Conservation (phyloP, 345 rosid genomes). For the Populus alba region DNA sequence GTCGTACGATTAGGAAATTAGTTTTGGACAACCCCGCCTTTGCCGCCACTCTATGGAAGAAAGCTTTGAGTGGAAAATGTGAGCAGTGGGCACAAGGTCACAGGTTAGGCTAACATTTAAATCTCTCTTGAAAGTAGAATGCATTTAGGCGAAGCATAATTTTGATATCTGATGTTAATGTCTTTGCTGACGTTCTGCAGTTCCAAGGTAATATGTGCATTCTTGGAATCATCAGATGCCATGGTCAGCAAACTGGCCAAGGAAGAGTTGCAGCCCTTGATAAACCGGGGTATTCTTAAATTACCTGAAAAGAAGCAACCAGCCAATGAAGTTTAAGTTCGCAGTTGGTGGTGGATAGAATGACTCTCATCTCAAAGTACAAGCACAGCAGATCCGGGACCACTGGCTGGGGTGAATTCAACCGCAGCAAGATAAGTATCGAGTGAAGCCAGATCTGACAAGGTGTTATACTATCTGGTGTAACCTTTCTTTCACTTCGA, state of each 20-base stretch:
- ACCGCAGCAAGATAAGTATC: background rate
- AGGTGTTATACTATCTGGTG: background rate
- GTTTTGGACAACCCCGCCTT: conserved; percentile 62
- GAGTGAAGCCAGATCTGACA: background rate
- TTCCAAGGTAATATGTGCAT: conserved; percentile 68
- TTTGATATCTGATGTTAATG: conserved; percentile 1
- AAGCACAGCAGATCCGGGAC: background rate
- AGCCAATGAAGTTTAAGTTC: conserved; percentile 22
- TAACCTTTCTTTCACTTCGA: background rate
- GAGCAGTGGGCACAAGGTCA: conserved; percentile 73
- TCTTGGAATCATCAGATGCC: conserved; percentile 57
- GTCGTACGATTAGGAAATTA: conserved; percentile 74
- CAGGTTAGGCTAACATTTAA: conserved; percentile 46
- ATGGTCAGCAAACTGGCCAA: conserved; percentile 47
- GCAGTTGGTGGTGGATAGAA: background rate
- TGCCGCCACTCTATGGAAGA: conserved; percentile 64
- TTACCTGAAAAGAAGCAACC: conserved; percentile 37
- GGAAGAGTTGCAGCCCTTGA: conserved; percentile 65
- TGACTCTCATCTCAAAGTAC: background rate
- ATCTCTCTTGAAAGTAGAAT: background rate
- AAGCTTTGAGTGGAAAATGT: conserved; percentile 69
- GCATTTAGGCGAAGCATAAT: background rate
- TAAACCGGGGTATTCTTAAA: conserved; percentile 58
- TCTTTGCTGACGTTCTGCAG: conserved; percentile 42
- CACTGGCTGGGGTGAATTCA: background rate